A percentile compares a stretch with the other conserved stretches of the same genome.
These are phyloP conservation scores for Rhynchospora breviuscula DNA, from an alignment of 176 grass and related monocot species.

Conservation along the genomic window DNA sequence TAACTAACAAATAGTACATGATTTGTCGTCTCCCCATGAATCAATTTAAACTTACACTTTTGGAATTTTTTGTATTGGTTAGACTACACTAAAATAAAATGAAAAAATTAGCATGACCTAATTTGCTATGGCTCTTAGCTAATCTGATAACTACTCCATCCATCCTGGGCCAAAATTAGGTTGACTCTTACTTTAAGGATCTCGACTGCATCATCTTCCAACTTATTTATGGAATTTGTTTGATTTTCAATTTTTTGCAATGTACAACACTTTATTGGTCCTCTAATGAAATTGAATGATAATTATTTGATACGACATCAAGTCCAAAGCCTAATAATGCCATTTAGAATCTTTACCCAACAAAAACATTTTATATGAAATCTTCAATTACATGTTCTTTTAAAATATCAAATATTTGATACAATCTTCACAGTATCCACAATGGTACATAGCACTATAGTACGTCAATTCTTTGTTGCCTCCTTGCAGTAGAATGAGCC, in stretches of 20 bases:
- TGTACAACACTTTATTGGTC: background rate
- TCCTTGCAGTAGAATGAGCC: constrained; percentile 49
- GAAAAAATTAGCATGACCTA: background rate
- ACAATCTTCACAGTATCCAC: constrained; percentile 73
- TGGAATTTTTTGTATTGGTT: constrained; percentile 2
- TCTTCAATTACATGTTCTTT: constrained; percentile 21
- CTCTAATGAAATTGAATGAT: too few species aligned
- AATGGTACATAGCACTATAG: constrained; percentile 81
- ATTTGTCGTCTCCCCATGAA: background rate
- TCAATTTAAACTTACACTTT: background rate
- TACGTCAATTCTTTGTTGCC: constrained; percentile 52
- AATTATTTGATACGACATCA: too few species aligned
- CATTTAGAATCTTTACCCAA: too few species aligned
- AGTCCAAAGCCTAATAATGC: too few species aligned
- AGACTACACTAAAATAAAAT: constrained; percentile 5
- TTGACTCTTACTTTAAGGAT: constrained; percentile 38
- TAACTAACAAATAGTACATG: background rate
- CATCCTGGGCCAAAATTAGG: constrained; percentile 71
- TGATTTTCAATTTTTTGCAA: constrained; percentile 26
- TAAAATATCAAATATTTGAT: constrained; percentile 50
- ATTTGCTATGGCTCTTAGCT: constrained; percentile 73
- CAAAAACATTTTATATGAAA: too few species aligned
- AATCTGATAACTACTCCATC: constrained; percentile 70
- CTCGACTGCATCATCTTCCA: constrained; percentile 51
- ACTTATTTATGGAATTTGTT: constrained; percentile 28